These are phyloP conservation scores for Microbotryum scabiosae DNA, from an alignment of 1,284 basidiomycete genomes.

Conservation along the genomic window DNA sequence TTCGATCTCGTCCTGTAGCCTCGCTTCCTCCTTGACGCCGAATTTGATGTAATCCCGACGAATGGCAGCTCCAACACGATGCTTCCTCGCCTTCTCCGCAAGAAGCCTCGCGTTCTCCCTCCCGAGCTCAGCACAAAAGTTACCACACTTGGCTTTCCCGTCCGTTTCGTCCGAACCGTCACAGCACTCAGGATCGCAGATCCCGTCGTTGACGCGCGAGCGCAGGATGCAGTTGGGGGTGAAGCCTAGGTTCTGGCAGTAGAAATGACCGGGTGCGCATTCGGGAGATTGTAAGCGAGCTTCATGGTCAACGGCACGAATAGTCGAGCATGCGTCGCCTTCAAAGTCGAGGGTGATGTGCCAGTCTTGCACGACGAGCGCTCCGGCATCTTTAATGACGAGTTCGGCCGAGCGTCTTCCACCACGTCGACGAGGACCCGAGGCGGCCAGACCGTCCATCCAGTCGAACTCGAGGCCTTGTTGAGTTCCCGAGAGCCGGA, in stretches of 20 bases:
- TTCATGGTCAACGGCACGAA: conserved; percentile 19
- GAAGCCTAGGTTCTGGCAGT: conserved; percentile 83
- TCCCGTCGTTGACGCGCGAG: conserved; percentile 84
- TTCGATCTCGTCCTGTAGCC: conserved; percentile 56
- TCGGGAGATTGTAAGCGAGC: conserved; percentile 24
- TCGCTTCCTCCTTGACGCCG: conserved; percentile 76
- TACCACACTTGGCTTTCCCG: conserved; percentile 59
- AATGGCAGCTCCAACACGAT: conserved; percentile 72
- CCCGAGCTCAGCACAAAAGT: conserved; percentile 70
- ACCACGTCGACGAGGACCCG: conserved; percentile 21
- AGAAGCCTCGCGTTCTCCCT: conserved; percentile 56
- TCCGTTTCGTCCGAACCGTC: conserved; percentile 89
- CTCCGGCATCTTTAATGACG: conserved; percentile 24
- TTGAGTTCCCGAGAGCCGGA: conserved; percentile 18
- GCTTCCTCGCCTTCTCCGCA: conserved; percentile 62
- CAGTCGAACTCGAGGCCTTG: conserved; percentile 33
- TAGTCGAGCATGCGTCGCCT: conserved; percentile 7
- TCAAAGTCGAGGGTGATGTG: conserved; percentile 26
- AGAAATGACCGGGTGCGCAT: conserved; percentile 49
- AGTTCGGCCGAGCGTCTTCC: conserved; percentile 18
- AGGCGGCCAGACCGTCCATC: conserved; percentile 30
- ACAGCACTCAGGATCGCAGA: conserved; percentile 91
- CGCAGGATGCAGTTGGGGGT: conserved; percentile 68
- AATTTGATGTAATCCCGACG: conserved; percentile 77
- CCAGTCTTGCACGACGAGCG: conserved; percentile 29